phyloP scores from a whole-genome alignment of 192 early-diverging fungal species.

The Backusella psychrophila region DNA sequence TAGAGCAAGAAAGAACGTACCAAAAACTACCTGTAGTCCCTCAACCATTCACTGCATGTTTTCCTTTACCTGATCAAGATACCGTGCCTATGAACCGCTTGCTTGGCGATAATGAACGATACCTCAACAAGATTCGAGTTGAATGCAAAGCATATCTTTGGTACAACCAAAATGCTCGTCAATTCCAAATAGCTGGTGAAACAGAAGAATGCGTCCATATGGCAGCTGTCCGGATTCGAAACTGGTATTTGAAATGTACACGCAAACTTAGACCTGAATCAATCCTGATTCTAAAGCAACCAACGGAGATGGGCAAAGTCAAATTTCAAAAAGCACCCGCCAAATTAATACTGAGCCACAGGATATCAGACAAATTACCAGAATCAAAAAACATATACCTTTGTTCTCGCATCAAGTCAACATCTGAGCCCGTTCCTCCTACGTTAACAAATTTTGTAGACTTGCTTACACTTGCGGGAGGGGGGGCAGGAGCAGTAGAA shows the following conservation, averaged over 20 bases:
- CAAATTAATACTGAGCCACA: background rate
- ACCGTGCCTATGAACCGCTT: slow-evolving; percentile 18
- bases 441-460: background rate
- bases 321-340: slow-evolving; percentile 6
- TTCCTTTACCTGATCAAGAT: slow-evolving; percentile 20
- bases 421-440: background rate
- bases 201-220: slow-evolving; percentile 8
- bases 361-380: background rate
- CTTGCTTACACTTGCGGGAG: background rate
- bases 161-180: slow-evolving; percentile 22
- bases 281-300: slow-evolving; percentile 16
- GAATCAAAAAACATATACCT: background rate
- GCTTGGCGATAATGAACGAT: slow-evolving; percentile 33
- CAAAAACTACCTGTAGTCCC: slow-evolving; percentile 6
- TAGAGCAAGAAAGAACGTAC: slow-evolving; percentile 21
- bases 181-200: slow-evolving; percentile 23
- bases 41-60: slow-evolving; percentile 21
- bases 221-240: slow-evolving; percentile 33
- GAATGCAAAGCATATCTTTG: slow-evolving; percentile 39
- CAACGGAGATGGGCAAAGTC: slow-evolving; percentile 1
- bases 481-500: background rate
- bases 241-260: slow-evolving; percentile 32
- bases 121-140: slow-evolving; percentile 33
- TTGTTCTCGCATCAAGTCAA: background rate
- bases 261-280: background rate